These are phyloP conservation scores for Backusella morwellensis DNA, from an alignment of 192 early-diverging fungal genomes.

Conservation along the genomic window DNA sequence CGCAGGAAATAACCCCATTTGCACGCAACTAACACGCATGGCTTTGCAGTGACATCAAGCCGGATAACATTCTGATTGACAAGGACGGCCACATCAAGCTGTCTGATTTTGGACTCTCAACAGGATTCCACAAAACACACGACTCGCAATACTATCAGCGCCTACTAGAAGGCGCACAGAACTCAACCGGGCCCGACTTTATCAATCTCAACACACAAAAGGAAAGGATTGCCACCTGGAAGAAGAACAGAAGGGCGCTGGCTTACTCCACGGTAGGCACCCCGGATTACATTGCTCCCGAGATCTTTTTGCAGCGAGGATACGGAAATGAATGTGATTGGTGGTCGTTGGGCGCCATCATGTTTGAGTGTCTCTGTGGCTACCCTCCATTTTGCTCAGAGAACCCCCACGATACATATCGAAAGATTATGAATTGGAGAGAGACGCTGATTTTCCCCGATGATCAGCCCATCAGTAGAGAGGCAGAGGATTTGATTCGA, in stretches of 20 bases:
- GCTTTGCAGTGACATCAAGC: conserved; percentile 69
- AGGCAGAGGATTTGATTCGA: conserved; percentile 91
- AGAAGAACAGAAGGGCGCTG: conserved; percentile 90
- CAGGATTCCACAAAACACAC: conserved; percentile 99
- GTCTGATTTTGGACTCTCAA: conserved; percentile 99
- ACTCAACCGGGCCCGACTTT: conserved; percentile 57
- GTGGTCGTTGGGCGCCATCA: conserved; percentile 99
- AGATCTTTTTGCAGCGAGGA: conserved; percentile 92
- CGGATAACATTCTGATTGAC: conserved; percentile 92
- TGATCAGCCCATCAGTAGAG: conserved; percentile 86
- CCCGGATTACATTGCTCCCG: conserved; percentile 93
- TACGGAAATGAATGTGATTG: conserved; percentile 99
- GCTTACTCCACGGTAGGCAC: conserved; percentile 99
- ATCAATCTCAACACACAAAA: conserved; percentile 90
- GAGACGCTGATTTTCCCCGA: conserved; percentile 90
- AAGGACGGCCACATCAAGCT: conserved; percentile 98
- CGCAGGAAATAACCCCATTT: not conserved
- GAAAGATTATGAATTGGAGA: conserved; percentile 97
- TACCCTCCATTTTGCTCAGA: conserved; percentile 99
- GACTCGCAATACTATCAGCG: conserved; percentile 95
- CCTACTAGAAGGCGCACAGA: conserved; percentile 64
- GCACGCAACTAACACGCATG: too few relatives aligned
- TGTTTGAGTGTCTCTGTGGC: conserved; percentile 98
- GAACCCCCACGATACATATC: conserved; percentile 93
- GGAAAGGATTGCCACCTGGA: conserved; percentile 98